Evolutionary conservation across 2,329 filamentous ascomycete species (phyloP).

Genomic region (Conoideocrella luteorostrata): DNA sequence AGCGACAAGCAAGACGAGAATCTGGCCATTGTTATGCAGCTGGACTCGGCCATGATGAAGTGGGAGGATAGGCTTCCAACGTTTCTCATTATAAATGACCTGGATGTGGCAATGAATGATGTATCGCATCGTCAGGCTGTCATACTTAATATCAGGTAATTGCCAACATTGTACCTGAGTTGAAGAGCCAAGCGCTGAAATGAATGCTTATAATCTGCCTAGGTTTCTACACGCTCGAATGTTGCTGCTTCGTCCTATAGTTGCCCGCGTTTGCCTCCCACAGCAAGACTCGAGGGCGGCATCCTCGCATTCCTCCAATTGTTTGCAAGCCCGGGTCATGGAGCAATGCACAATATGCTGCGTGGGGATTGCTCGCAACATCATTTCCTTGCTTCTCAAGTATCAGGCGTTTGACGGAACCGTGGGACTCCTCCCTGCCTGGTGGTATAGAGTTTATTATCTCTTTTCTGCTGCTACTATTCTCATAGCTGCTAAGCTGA

Average conservation of each 20-base stretch:
- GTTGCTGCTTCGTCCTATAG: conserved; percentile 25
- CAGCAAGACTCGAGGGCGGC: conserved; percentile 9
- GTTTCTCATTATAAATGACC: conserved; percentile 16
- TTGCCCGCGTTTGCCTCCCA: conserved; percentile 25
- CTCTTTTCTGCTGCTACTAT: conserved; percentile 30
- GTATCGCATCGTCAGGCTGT: conserved; percentile 24
- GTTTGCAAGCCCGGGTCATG: conserved; percentile 21
- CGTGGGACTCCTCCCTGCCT: conserved; percentile 28
- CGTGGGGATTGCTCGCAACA: conserved; percentile 25
- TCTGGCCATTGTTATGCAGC: conserved; percentile 23
- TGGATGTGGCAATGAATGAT: conserved; percentile 14
- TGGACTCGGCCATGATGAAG: conserved; percentile 24
- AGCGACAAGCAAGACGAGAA: conserved; percentile 17
- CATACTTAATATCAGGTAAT: conserved; percentile 27
- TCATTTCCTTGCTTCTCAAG: conserved; percentile 23
- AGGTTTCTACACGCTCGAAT: conserved; percentile 29
- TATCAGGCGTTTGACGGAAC: conserved; percentile 25
- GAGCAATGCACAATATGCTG: conserved; percentile 28
- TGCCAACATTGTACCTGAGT: background rate
- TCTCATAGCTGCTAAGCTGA: conserved; percentile 28
- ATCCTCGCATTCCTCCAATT: conserved; percentile 13
- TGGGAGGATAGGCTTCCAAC: conserved; percentile 25
- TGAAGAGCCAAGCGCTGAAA: no score
- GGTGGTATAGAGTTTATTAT: conserved; percentile 34
- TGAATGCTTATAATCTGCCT: no score